phyloP scores from a whole-genome alignment of 179 eudicot genomes.

The Spinacia oleracea region DNA sequence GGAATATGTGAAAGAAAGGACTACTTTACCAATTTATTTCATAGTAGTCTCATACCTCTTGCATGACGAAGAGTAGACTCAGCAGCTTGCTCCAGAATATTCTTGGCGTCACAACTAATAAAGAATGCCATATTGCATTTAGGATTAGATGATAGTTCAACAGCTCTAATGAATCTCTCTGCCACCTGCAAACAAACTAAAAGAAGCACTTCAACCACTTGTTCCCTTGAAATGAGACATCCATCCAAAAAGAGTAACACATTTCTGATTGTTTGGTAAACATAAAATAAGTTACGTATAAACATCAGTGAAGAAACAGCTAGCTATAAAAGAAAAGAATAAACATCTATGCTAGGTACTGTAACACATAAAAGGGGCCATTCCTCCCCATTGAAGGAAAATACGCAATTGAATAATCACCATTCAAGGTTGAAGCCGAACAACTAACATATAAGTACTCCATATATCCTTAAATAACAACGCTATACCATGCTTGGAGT shows the following conservation, averaged over 20 bases:
- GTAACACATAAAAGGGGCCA: background rate
- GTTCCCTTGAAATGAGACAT: background rate
- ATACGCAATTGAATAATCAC: background rate
- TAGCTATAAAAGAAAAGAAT: slow-evolving; percentile 1
- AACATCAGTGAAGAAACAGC: background rate
- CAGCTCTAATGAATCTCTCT: slow-evolving; percentile 58
- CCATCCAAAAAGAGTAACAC: background rate
- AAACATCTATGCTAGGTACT: background rate
- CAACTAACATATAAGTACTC: background rate
- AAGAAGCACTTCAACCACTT: slow-evolving; percentile 5
- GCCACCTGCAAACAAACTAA: slow-evolving; percentile 59
- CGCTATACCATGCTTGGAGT: slow-evolving; percentile 65
- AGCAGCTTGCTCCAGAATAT: slow-evolving; percentile 72
- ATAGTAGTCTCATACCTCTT: slow-evolving; percentile 44
- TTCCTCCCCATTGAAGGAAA: background rate
- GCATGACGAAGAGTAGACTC: slow-evolving; percentile 76
- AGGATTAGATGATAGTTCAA: slow-evolving; percentile 46
- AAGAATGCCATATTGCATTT: slow-evolving; percentile 75
- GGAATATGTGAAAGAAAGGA: background rate
- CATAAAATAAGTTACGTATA: background rate
- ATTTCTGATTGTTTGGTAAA: background rate
- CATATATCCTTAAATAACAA: background rate
- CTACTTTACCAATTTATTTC: background rate
- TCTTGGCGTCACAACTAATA: slow-evolving; percentile 50
- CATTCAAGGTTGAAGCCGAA: background rate